Evolutionary conservation across 2,329 filamentous ascomycete species (phyloP).

Genomic region (Fusarium sp.): DNA sequence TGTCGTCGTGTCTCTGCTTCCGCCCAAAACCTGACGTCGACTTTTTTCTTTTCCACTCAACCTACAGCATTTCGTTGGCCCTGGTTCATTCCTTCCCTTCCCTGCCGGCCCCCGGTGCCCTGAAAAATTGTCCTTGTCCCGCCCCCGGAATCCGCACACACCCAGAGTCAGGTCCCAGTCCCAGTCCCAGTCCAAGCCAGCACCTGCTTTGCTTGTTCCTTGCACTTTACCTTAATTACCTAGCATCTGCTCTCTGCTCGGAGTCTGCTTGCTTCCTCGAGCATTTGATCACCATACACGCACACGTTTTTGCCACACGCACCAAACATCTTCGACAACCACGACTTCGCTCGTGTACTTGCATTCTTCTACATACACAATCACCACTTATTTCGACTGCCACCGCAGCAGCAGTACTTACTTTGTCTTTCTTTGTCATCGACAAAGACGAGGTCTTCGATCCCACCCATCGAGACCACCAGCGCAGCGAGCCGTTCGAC

Average conservation of each 20-base stretch:
- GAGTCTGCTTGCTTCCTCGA: slow-evolving; percentile 30
- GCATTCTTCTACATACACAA: slow-evolving; percentile 44
- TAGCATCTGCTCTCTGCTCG: slow-evolving; percentile 30
- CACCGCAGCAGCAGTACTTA: slow-evolving; percentile 33
- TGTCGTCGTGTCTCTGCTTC: slow-evolving; percentile 15
- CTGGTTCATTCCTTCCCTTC: slow-evolving; percentile 41
- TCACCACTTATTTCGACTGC: slow-evolving; percentile 36
- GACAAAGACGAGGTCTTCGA: slow-evolving; percentile 33
- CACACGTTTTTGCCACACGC: slow-evolving; percentile 44
- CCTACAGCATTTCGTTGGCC: slow-evolving; percentile 36
- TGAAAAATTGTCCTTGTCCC: slow-evolving; percentile 47
- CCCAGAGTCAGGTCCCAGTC: not conserved
- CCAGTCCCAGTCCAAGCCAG: not conserved
- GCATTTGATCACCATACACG: slow-evolving; percentile 43
- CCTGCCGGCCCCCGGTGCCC: slow-evolving; percentile 33
- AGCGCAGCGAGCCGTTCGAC: slow-evolving; percentile 43
- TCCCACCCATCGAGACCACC: slow-evolving; percentile 28
- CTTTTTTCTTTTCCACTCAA: slow-evolving; percentile 38
- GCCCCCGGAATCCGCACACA: slow-evolving; percentile 35
- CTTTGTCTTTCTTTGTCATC: slow-evolving; percentile 22
- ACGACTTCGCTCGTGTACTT: slow-evolving; percentile 41
- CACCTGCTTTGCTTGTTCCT: slow-evolving; percentile 29
- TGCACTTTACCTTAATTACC: slow-evolving; percentile 45
- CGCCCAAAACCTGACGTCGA: slow-evolving; percentile 38
- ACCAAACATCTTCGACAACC: slow-evolving; percentile 36